Base-by-base conservation (phyloP, 176 grass and related monocot species). In the Olyra latifolia region DNA sequence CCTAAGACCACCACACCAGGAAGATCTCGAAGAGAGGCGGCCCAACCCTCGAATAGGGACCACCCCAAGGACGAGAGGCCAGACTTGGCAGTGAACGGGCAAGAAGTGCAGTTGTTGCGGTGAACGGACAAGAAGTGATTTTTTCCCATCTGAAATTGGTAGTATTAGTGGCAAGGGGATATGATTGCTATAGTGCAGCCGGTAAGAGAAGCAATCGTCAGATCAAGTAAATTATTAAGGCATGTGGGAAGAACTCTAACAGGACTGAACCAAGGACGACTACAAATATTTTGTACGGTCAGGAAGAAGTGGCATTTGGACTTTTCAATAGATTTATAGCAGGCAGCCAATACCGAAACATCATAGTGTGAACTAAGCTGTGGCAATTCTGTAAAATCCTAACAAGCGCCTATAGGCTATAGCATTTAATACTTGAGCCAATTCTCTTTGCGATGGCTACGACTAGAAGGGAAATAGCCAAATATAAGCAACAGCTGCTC, bases 261-360 rank as follows among this genome's bases (percentile, higher is more conserved):
- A 69, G 6, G 35, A 52, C 25, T 38, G 44, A 54, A 22, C 62
- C 53, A 71, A 76, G 24, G 13, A 47, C 39, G 72, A 11, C 46
- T 71, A 7, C 5, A 30, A 76, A 52, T 35, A 69, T 24, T 42
- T 35, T 54, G 72, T 16, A 46, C 13, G 41, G 54, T 13, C 6
- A 74, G 10, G 11, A 27, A 47, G 13, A 4, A 14, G 46, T 47
- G 46, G 10, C 24, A 72, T 0, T 66, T 86, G 58, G 62, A 79
- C 74, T 60, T 73, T 16, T 52, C 39, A 47, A 29, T 87, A 44
- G 42, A 82, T 64, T 64, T 42, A 46, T 29, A 64, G 66, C 55
- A 44, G 25, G 20, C 4, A 40, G 17, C 50, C 71, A 2, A 23
- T 41, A 45, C 19, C 15, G 24, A 10, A 54, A 71, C 27, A 15